Base-by-base conservation (phyloP, 371 early-diverging fungal genomes). In the Lichtheimia ramosa region DNA sequence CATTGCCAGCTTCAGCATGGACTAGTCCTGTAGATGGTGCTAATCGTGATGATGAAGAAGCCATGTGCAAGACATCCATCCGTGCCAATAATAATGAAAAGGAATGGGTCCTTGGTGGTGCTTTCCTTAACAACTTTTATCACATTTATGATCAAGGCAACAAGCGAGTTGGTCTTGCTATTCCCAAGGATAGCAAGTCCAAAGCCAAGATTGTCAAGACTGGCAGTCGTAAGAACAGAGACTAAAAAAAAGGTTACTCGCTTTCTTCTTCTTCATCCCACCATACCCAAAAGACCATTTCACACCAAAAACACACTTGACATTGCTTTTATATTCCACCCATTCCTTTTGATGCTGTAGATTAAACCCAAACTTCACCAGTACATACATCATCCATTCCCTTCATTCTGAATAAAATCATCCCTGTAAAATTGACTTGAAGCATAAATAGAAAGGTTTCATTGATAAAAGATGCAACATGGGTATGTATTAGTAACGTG, bases 61-160 rank as follows among this genome's bases (percentile, higher is more conserved):
- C 49, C 16, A 61, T 58, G 58, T 77, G 78, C 34, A 58, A 68
- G 51, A 68, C 71, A 1, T 49, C 70, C 3, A 75, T 78, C 40
- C 59, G 58, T 43, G 62, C 63, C 27, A 68, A 69, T 28, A 43
- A 43, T 2, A 55, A 63, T n/a, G 71, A 69, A 2, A 74, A 67
- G 56, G 55, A 72, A 34, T 79, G 79, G 79, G 58, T 55, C 39
- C 67, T 79, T 46, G 79, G 79, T n/a, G 69, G 69, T 42, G 61
- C 75, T 6, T 79, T 79, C 59, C 56, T 74, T 27, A 71, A 79
- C 51, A 70, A 66, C 58, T 77, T 77, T 56, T 76, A 76, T 46
- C 73, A 73, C 46, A 69, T 76, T 18, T 76, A 69, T 40, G 74
- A 74, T 64, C 51, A 59, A 12, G n/a, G 69, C 20, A 69, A 72